These are phyloP conservation scores for Usnea hakonensis DNA, from an alignment of 495 filamentous ascomycete genomes.

Conservation along the genomic window DNA sequence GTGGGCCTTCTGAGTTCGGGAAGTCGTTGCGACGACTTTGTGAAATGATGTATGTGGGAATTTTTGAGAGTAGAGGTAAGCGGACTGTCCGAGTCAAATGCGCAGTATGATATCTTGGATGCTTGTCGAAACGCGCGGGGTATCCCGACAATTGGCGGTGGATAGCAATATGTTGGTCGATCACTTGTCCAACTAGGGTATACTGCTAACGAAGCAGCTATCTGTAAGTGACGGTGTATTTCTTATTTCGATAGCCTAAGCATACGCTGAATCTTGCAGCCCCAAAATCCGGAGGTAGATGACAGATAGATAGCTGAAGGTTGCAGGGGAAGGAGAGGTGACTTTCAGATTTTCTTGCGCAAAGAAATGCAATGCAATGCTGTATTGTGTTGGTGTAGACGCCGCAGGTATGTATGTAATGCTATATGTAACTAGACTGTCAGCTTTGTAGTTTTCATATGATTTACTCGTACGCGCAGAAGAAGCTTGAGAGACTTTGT, in stretches of 20 bases:
- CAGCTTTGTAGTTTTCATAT: constrained; percentile 1
- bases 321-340: background rate
- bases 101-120: background rate
- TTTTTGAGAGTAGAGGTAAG: background rate
- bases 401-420: constrained; percentile 3
- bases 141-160: constrained; percentile 6
- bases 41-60: background rate
- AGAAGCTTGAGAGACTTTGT: too few relatives aligned
- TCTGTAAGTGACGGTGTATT: background rate
- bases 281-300: background rate
- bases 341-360: background rate
- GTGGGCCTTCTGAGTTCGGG: background rate
- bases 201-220: constrained; percentile 7
- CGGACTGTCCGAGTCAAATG: constrained; percentile 1
- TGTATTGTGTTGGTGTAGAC: background rate
- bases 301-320: background rate
- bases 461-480: too few relatives aligned
- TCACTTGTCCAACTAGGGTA: constrained; percentile 7
- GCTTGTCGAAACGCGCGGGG: constrained; percentile 11
- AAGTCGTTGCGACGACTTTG: background rate
- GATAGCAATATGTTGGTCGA: constrained; percentile 1
- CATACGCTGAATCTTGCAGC: background rate
- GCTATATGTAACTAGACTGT: constrained; percentile 6
- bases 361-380: too few relatives aligned
- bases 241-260: constrained; percentile 7